phyloP scores from a whole-genome alignment of 352 stramenopile species.

The Phytophthora sp. region DNA sequence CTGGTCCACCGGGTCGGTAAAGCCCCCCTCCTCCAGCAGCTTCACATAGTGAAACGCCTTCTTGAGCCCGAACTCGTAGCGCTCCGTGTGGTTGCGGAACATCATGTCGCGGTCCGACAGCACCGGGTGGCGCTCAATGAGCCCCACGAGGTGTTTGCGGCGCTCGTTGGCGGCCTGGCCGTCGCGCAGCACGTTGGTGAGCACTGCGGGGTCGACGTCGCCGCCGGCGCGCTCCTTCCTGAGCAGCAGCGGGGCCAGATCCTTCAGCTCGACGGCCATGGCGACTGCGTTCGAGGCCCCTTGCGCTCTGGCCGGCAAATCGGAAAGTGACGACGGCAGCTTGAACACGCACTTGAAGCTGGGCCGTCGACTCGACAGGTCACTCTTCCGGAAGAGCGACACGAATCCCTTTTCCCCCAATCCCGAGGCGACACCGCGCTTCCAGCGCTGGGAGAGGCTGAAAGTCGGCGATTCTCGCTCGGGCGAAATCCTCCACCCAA shows the following conservation, averaged over 20 bases:
- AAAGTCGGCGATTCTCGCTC: too few species aligned
- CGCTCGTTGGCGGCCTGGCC: slow-evolving; percentile 38
- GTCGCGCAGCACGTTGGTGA: slow-evolving; percentile 43
- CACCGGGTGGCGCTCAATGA: slow-evolving; percentile 46
- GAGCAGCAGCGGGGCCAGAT: slow-evolving; percentile 61
- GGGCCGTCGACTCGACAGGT: neutral
- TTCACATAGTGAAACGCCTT: slow-evolving; percentile 48
- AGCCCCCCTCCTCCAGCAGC: slow-evolving; percentile 35
- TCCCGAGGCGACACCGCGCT: too few species aligned
- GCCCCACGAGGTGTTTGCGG: slow-evolving; percentile 43
- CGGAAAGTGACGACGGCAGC: neutral
- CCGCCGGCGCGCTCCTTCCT: slow-evolving; percentile 62
- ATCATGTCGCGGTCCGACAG: slow-evolving; percentile 48
- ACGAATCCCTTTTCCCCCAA: too few species aligned
- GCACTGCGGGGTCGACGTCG: slow-evolving; percentile 39
- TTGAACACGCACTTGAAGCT: neutral
- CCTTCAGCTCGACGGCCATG: slow-evolving; percentile 59
- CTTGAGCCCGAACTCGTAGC: slow-evolving; percentile 27
- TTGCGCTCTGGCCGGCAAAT: neutral
- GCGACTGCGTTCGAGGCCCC: too few species aligned
- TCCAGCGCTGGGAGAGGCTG: neutral
- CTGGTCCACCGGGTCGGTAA: slow-evolving; percentile 36
- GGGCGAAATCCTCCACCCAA: too few species aligned
- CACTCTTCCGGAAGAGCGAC: too few species aligned
- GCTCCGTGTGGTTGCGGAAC: slow-evolving; percentile 50